These are phyloP conservation scores for Aspergillus pseudotamarii DNA, from an alignment of 2,329 filamentous ascomycete genomes.

Conservation along the genomic window DNA sequence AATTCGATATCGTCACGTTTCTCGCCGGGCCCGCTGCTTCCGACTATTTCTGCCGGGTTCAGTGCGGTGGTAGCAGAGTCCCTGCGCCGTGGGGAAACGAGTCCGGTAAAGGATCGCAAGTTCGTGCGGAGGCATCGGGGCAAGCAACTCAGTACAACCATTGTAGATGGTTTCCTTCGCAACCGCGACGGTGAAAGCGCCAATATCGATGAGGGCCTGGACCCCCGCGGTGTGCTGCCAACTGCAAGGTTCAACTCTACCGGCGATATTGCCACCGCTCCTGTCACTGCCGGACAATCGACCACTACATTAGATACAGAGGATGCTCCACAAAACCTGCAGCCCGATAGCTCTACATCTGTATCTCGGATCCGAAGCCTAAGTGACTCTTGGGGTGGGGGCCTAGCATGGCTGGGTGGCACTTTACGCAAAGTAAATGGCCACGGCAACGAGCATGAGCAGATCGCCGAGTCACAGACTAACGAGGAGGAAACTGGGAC, in stretches of 20 bases:
- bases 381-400: conserved; percentile 41
- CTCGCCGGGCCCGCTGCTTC: conserved; percentile 60
- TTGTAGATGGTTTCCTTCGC: conserved; percentile 23
- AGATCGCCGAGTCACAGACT: conserved; percentile 5
- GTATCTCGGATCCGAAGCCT: conserved; percentile 37
- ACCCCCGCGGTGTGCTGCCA: conserved; percentile 24
- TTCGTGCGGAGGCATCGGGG: conserved; percentile 28
- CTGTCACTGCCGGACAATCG: conserved; percentile 24
- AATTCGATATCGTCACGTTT: conserved; percentile 56
- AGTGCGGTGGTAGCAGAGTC: conserved; percentile 67
- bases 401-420: conserved; percentile 40
- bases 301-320: conserved; percentile 27
- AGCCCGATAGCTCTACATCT: conserved; percentile 22
- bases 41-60: conserved; percentile 62
- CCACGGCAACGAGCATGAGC: conserved; percentile 1
- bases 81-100: conserved; percentile 59
- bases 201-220: conserved; percentile 21
- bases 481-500: not conserved
- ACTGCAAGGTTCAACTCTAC: conserved; percentile 32
- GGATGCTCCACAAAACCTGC: conserved; percentile 11
- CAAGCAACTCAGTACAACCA: conserved; percentile 31
- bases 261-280: conserved; percentile 22
- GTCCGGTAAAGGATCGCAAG: conserved; percentile 37
- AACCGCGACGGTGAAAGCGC: conserved; percentile 22
- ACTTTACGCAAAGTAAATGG: conserved; percentile 28